A percentile compares a stretch with the other conserved stretches of the same genome.
phyloP scores from a whole-genome alignment of 495 filamentous ascomycete genomes.

The Cercophora samala region DNA sequence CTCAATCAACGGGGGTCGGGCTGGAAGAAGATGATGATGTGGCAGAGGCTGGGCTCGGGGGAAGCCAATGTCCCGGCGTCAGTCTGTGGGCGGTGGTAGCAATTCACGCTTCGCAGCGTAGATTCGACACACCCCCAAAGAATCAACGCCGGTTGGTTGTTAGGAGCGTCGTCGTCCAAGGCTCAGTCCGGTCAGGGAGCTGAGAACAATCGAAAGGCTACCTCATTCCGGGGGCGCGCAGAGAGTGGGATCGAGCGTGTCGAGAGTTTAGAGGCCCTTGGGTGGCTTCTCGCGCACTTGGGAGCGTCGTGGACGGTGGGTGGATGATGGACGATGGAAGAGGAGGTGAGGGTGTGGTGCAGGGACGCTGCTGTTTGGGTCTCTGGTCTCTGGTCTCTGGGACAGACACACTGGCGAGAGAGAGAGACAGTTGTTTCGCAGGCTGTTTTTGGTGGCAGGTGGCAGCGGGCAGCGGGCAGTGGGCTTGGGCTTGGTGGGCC shows the following conservation, averaged over 20 bases:
- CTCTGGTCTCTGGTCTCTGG: background rate
- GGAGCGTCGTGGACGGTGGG: conserved; percentile 17
- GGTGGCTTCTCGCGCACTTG: conserved; percentile 17
- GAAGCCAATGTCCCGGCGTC: background rate
- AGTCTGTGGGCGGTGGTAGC: conserved; percentile 2
- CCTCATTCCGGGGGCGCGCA: conserved; percentile 46
- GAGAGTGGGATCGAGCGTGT: conserved; percentile 21
- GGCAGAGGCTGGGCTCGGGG: conserved; percentile 12
- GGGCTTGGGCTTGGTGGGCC: conserved; percentile 12
- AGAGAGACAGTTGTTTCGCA: conserved; percentile 9
- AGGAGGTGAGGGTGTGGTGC: conserved; percentile 3
- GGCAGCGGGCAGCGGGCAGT: conserved; percentile 18
- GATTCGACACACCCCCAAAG: conserved; percentile 13
- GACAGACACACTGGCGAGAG: background rate
- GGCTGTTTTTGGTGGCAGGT: conserved; percentile 21
- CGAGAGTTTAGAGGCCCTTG: conserved; percentile 2
- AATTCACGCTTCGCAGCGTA: conserved; percentile 12
- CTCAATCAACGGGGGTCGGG: conserved; percentile 17
- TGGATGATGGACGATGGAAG: background rate
- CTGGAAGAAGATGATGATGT: conserved; percentile 15
- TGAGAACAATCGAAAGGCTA: conserved; percentile 49
- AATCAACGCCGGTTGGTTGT: background rate
- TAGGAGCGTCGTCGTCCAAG: conserved; percentile 15
- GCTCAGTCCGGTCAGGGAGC: conserved; percentile 55
- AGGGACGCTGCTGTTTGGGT: conserved; percentile 8